Base-by-base conservation (phyloP, 1,139 yeast genomes). In the Taphrina sp. region DNA sequence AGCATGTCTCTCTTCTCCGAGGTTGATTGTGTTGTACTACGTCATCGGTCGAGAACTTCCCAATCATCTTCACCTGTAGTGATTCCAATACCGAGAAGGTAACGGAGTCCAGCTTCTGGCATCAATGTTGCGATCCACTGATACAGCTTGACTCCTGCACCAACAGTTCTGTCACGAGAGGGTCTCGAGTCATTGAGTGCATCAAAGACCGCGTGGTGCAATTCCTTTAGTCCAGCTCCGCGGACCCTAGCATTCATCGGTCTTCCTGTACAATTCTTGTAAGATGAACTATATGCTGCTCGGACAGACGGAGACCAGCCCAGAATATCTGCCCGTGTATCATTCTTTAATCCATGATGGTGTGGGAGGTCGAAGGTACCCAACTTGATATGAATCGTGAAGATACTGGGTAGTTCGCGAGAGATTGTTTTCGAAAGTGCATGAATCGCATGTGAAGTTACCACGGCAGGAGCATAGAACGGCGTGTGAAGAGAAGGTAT, bases 351-450 rank as follows among this genome's bases (percentile, higher is more conserved):
- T 17, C 14, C 19, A 31, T 43, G 47, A n/a, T 39, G 43, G 16
- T 49, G 54, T 35, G 54, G 46, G 19, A 49, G 39, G 22, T 49
- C 54, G 24, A 49, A 49, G 17, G 54, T 49, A 26, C 54, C 54
- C 19, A 49, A 26, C 26, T 41, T 49, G 22, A 49, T 17, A 42
- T 49, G 54, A 5, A 49, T 33, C 26, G 46, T 49, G 12, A 31
- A 29, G 22, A 49, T 14, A 23, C 46, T 49, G n/a, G 54, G 54
- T 2, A 49, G 34, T 33, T 49, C 54, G 17, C 54, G 54, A 7
- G 23, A 33, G 5, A 39, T 22, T 2, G 54, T 38, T 28, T 33
- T 34, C 17, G 54, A 38, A 4, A 42, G 36, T 22, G 54, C 54
- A 10, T 34, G 37, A 3, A 31, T 33, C 16, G 54, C 54, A 17